Evolutionary conservation across 768 basidiomycete species (phyloP).

Genomic region (Stropharia rugosoannulata): DNA sequence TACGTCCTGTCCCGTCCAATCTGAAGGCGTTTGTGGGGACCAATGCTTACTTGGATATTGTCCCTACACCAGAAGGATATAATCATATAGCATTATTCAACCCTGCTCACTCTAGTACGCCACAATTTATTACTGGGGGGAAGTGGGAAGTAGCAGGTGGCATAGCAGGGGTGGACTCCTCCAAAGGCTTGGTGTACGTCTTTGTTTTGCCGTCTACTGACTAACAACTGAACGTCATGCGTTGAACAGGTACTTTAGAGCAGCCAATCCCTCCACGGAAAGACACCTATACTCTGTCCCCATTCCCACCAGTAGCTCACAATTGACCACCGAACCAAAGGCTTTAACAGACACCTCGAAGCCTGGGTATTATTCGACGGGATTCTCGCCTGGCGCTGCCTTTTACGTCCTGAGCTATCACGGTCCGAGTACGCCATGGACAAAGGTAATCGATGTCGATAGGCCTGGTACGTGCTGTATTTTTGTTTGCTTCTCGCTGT

Average conservation of each 20-base stretch:
- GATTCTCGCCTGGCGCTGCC: constrained; percentile 83
- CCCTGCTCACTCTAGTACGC: constrained; percentile 64
- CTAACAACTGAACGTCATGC: constrained; percentile 8
- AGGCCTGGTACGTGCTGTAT: constrained; percentile 32
- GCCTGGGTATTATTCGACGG: constrained; percentile 59
- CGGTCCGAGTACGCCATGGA: constrained; percentile 87
- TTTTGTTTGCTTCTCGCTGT: background rate
- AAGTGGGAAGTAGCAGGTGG: constrained; percentile 85
- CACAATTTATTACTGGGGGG: constrained; percentile 84
- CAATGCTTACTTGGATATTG: constrained; percentile 86
- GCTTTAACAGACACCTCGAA: constrained; percentile 53
- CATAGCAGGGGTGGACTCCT: constrained; percentile 70
- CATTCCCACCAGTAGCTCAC: constrained; percentile 52
- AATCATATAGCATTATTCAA: constrained; percentile 93
- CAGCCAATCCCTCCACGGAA: constrained; percentile 80
- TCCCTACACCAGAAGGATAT: constrained; percentile 79
- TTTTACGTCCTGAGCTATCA: constrained; percentile 81
- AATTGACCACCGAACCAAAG: constrained; percentile 36
- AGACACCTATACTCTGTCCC: constrained; percentile 82
- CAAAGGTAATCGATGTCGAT: constrained; percentile 65
- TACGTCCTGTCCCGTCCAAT: constrained; percentile 51
- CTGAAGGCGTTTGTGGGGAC: constrained; percentile 39
- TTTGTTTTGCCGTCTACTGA: constrained; percentile 9
- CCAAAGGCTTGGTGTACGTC: constrained; percentile 69
- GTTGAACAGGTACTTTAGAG: constrained; percentile 76